phyloP scores from a whole-genome alignment of 305 asterid species.

The Fraxinus nigra region DNA sequence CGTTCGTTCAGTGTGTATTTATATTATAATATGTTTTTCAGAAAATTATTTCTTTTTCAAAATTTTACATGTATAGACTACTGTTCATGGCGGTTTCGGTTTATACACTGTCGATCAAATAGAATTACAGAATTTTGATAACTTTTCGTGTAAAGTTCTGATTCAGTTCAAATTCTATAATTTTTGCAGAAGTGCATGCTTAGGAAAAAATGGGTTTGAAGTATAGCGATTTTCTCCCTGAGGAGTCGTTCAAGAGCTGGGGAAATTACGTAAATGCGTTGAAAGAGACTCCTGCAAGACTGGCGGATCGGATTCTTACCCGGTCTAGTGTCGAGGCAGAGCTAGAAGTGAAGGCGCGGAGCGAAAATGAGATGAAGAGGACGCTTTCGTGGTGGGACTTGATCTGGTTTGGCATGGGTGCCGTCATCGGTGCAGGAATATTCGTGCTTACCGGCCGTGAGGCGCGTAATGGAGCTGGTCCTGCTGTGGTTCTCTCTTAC shows the following conservation, averaged over 20 bases:
- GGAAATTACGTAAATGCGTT: not conserved
- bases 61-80: not conserved
- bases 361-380: slow-evolving; percentile 66
- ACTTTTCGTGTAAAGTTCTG: not conserved
- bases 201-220: slow-evolving; percentile 5
- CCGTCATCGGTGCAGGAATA: not conserved
- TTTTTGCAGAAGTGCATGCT: not conserved
- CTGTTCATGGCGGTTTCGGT: not conserved
- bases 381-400: slow-evolving; percentile 33
- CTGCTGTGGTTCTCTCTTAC: slow-evolving; percentile 71
- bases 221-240: slow-evolving; percentile 79
- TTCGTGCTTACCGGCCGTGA: slow-evolving; percentile 39
- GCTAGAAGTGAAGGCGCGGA: slow-evolving; percentile 54
- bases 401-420: not conserved
- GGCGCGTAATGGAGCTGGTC: slow-evolving; percentile 57
- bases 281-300: slow-evolving; percentile 21
- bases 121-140: not conserved
- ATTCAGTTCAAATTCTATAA: not conserved
- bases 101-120: not conserved
- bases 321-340: slow-evolving; percentile 57
- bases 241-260: slow-evolving; percentile 33
- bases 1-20: not conserved
- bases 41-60: not conserved
- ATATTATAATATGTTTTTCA: not conserved
- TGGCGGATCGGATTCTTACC: slow-evolving; percentile 50